These are phyloP conservation scores for Vitis rupestris DNA, from an alignment of 164 flowering plant genomes.

Conservation along the genomic window DNA sequence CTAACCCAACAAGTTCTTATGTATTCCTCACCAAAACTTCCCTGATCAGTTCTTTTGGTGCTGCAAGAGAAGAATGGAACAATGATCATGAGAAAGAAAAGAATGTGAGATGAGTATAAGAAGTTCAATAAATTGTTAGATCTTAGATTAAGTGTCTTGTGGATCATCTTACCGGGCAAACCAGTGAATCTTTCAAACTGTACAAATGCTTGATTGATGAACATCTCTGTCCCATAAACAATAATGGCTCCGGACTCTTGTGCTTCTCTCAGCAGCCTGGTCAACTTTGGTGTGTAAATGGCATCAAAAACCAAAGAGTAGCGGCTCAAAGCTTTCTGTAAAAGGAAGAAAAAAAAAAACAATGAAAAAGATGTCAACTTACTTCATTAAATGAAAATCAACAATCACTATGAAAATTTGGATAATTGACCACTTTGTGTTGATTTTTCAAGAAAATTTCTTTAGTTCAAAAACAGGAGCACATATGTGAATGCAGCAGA, in stretches of 20 bases:
- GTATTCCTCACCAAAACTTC: slow-evolving; percentile 28
- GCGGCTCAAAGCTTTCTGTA: slow-evolving; percentile 25
- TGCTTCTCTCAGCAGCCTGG: slow-evolving; percentile 31
- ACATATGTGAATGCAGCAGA: too few relatives aligned
- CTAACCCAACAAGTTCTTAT: slow-evolving; percentile 4
- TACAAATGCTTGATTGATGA: slow-evolving; percentile 33
- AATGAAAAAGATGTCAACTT: not conserved
- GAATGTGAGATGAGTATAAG: too few relatives aligned
- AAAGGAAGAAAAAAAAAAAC: not conserved
- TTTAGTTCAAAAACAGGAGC: not conserved
- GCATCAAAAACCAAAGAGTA: slow-evolving; percentile 40
- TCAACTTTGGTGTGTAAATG: slow-evolving; percentile 34
- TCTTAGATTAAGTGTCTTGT: not conserved
- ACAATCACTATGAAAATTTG: not conserved
- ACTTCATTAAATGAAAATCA: not conserved
- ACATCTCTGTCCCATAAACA: slow-evolving; percentile 37
- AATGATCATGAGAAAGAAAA: not conserved
- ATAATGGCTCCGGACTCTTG: slow-evolving; percentile 26
- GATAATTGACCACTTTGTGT: not conserved
- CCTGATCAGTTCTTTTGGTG: slow-evolving; percentile 35
- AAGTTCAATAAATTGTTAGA: too few relatives aligned
- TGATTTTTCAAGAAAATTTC: not conserved
- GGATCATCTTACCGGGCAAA: slow-evolving; percentile 24
- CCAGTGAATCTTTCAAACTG: slow-evolving; percentile 39
- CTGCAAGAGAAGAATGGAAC: slow-evolving; percentile 12